These are phyloP conservation scores for Entomortierella chlamydospora DNA, from an alignment of 192 early-diverging fungal genomes.

Conservation along the genomic window DNA sequence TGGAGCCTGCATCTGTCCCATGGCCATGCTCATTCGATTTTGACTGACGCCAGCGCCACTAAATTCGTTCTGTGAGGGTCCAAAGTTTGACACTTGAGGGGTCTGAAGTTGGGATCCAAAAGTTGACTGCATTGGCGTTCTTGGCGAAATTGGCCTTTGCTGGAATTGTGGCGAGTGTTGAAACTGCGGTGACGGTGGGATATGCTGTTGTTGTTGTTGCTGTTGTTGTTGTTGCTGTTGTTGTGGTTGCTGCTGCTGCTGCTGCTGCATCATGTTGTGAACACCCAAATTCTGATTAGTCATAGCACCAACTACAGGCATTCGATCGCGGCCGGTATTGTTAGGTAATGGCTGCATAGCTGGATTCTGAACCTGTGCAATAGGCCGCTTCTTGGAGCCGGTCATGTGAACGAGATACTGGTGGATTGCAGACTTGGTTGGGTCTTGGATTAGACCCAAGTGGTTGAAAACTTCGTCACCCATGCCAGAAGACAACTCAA, in stretches of 20 bases:
- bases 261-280: conserved; percentile 28
- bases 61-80: conserved; percentile 8
- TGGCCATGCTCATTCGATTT: conserved; percentile 21
- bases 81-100: conserved; percentile 10
- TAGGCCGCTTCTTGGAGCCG: conserved; percentile 55
- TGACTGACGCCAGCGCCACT: conserved; percentile 19
- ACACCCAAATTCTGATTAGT: conserved; percentile 29
- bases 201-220: conserved; percentile 18
- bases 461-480: conserved; percentile 72
- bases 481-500: conserved; percentile 78
- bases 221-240: conserved; percentile 41
- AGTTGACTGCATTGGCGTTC: conserved; percentile 4
- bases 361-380: conserved; percentile 21
- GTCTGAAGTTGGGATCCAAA: conserved; percentile 28
- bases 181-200: conserved; percentile 38
- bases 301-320: conserved; percentile 31
- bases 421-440: conserved; percentile 71
- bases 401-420: conserved; percentile 73
- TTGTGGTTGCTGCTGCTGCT: conserved; percentile 37
- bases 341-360: conserved; percentile 24
- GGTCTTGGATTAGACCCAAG: conserved; percentile 70
- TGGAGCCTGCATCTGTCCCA: conserved; percentile 12
- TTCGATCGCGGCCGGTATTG: conserved; percentile 10
- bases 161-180: conserved; percentile 29
- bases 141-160: conserved; percentile 23